A percentile compares a stretch with the other conserved stretches of the same genome.
phyloP scores from a whole-genome alignment of 2,329 filamentous ascomycete genomes.

The Trichoderma afroharzianum region DNA sequence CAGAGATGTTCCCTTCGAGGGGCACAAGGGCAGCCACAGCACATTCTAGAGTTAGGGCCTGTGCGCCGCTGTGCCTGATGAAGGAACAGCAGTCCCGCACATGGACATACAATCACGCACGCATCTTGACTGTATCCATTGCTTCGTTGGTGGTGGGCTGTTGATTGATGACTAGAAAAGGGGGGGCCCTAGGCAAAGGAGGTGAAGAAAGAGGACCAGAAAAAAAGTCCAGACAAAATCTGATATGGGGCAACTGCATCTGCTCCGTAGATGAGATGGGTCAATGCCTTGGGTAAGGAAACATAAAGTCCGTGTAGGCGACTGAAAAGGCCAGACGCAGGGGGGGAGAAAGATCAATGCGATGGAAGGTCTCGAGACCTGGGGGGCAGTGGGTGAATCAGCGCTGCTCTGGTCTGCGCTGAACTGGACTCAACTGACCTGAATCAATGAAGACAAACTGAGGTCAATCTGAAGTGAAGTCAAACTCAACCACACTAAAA shows the following conservation, averaged over 20 bases:
- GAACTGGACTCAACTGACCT: not conserved
- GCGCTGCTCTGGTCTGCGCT: not conserved
- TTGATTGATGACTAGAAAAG: not conserved
- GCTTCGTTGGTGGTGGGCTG: not conserved
- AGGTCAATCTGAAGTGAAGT: not conserved
- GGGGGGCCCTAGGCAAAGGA: not conserved
- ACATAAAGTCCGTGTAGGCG: not conserved
- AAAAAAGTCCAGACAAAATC: not conserved
- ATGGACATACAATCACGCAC: not conserved
- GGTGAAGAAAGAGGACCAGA: not conserved
- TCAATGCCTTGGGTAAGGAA: not conserved
- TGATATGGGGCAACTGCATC: constrained; percentile 14
- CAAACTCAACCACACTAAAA: not conserved
- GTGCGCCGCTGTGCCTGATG: constrained; percentile 16
- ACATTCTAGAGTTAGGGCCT: constrained; percentile 9
- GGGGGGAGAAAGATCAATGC: not conserved
- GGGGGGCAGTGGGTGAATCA: not conserved
- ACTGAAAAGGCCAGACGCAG: not conserved
- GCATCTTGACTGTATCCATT: not conserved
- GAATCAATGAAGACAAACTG: not conserved
- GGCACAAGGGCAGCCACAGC: not conserved
- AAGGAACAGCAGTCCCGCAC: constrained; percentile 10
- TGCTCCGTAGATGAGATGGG: not conserved
- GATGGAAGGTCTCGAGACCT: not conserved
- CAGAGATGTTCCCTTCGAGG: not conserved